A percentile compares a stretch with the other conserved stretches of the same genome.
phyloP scores from a whole-genome alignment of 371 early-diverging fungal species.

The Mucor mucedo region DNA sequence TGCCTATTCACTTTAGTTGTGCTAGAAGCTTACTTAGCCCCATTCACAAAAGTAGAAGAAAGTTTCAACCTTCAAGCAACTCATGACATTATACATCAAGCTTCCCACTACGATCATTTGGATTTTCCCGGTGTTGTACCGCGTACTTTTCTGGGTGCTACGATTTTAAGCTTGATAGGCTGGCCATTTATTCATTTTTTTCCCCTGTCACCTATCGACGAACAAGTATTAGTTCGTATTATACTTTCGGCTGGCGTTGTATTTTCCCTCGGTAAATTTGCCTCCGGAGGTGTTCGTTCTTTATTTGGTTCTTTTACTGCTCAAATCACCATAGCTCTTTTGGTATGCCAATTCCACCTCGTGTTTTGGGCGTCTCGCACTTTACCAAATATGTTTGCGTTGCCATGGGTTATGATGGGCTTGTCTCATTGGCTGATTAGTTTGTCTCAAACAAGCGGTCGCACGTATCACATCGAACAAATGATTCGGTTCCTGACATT shows the following conservation, averaged over 20 bases:
- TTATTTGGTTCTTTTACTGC: constrained; percentile 66
- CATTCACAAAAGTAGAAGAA: constrained; percentile 96
- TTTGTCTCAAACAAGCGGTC: constrained; percentile 19
- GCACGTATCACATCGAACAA: constrained; percentile 36
- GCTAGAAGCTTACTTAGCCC: constrained; percentile 57
- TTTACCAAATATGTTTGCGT: constrained; percentile 86
- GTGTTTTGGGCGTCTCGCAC: constrained; percentile 89
- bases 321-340: constrained; percentile 62
- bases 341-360: constrained; percentile 83
- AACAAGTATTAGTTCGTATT: constrained; percentile 53
- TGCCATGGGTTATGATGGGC: constrained; percentile 63
- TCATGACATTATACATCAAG: constrained; percentile 80
- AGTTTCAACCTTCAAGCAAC: constrained; percentile 93
- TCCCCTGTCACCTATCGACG: constrained; percentile 16
- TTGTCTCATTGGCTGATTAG: constrained; percentile 46
- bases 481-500: constrained; percentile 67
- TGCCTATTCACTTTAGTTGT: constrained; percentile 43
- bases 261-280: constrained; percentile 45
- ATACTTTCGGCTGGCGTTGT: constrained; percentile 59
- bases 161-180: constrained; percentile 50
- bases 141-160: constrained; percentile 86
- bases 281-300: constrained; percentile 48
- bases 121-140: constrained; percentile 95
- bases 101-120: constrained; percentile 74
- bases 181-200: constrained; percentile 14